Evolutionary conservation across 805 yeast genomes (phyloP).

Genomic region (Lipomyces anomalus): DNA sequence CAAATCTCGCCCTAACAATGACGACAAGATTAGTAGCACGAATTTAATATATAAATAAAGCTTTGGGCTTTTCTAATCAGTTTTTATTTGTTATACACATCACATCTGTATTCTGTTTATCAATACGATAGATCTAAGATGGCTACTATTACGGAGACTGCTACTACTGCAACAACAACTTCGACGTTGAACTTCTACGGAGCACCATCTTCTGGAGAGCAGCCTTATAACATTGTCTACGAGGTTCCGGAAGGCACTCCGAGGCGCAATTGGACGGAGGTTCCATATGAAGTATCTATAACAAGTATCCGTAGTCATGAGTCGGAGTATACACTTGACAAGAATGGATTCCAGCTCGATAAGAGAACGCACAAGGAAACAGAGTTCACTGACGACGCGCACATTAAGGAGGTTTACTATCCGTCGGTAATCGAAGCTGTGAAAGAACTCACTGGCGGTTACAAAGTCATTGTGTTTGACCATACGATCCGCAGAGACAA

Average conservation of each 20-base stretch:
- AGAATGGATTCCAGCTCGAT: slow-evolving; percentile 19
- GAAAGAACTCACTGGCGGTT: slow-evolving; percentile 25
- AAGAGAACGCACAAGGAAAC: slow-evolving; percentile 8
- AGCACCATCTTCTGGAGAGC: slow-evolving; percentile 13
- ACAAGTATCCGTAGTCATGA: slow-evolving; percentile 16
- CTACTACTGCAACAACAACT: slow-evolving; percentile 7
- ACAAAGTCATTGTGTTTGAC: slow-evolving; percentile 23
- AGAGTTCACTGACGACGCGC: slow-evolving; percentile 20
- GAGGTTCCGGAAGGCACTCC: slow-evolving; percentile 28
- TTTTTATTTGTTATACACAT: neutral
- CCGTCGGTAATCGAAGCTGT: slow-evolving; percentile 21
- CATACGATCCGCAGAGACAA: slow-evolving; percentile 23
- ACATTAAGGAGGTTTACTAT: slow-evolving; percentile 22
- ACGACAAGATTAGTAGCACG: too few relatives aligned
- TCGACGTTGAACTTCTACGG: slow-evolving; percentile 14
- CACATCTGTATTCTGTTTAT: neutral
- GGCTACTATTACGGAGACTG: slow-evolving; percentile 17
- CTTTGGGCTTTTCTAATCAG: too few relatives aligned
- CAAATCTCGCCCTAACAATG: too few relatives aligned
- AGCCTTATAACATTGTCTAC: slow-evolving; percentile 28
- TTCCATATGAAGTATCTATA: slow-evolving; percentile 4
- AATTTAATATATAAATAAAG: too few relatives aligned
- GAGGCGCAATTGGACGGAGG: slow-evolving; percentile 11
- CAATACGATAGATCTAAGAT: slow-evolving; percentile 2
- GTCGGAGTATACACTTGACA: slow-evolving; percentile 15